phyloP scores from a whole-genome alignment of 2,329 filamentous ascomycete species.

The Neopestalotiopsis clavispora region DNA sequence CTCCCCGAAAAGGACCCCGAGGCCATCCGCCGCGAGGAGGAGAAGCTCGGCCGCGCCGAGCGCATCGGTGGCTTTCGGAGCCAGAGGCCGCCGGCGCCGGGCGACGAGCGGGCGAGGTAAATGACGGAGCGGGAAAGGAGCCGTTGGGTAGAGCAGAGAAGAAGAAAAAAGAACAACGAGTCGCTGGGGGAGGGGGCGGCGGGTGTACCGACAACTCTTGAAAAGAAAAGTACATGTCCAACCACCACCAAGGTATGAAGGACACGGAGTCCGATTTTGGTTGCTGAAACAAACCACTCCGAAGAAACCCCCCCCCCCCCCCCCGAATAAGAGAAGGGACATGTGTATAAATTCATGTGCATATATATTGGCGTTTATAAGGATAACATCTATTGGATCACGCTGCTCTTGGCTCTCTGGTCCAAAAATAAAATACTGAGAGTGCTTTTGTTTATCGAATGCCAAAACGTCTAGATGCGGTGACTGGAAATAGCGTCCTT shows the following conservation, averaged over 20 bases:
- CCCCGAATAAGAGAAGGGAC: neutral
- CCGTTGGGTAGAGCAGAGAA: neutral
- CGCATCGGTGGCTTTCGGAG: conserved; percentile 52
- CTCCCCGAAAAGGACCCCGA: conserved; percentile 61
- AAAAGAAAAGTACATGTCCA: no score
- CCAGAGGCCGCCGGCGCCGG: neutral
- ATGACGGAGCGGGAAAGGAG: neutral
- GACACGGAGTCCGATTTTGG: neutral
- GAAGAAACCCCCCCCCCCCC: no score
- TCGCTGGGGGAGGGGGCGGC: no score
- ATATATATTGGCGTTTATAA: conserved; percentile 15
- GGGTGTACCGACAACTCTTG: no score
- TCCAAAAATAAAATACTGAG: neutral
- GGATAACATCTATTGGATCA: neutral
- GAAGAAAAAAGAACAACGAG: neutral
- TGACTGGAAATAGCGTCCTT: neutral
- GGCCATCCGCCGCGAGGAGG: conserved; percentile 53
- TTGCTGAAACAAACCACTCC: neutral
- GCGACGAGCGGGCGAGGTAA: neutral
- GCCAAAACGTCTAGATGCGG: neutral
- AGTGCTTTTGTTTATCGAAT: neutral
- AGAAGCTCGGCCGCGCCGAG: conserved; percentile 56
- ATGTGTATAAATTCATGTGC: conserved; percentile 9
- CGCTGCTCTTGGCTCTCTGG: conserved; percentile 11
- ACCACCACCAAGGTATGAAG: neutral